These are phyloP conservation scores for Vaccinium vitisidaea DNA, from an alignment of 148 eudicot species.

Conservation along the genomic window DNA sequence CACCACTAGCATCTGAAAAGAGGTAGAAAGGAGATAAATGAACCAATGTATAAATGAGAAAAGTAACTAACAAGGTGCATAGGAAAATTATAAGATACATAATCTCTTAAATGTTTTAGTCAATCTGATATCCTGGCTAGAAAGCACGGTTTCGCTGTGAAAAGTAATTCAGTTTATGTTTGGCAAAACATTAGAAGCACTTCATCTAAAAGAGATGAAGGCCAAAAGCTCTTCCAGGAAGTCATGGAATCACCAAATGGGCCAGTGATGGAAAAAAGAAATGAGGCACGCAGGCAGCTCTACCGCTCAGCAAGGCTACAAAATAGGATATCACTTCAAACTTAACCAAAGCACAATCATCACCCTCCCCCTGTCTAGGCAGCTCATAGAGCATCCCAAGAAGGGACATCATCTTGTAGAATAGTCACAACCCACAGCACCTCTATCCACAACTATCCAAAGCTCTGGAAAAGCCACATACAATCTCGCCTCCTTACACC, in stretches of 20 bases:
- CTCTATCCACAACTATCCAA: neutral
- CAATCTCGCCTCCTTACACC: neutral
- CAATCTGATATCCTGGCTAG: neutral
- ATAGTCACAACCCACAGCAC: neutral
- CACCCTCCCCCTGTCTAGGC: neutral
- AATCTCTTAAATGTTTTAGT: no score
- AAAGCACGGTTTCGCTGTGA: neutral
- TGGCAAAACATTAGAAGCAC: neutral
- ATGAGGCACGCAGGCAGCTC: neutral
- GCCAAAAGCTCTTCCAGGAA: conserved; percentile 9
- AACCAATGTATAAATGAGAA: neutral
- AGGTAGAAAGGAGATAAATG: neutral
- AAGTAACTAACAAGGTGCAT: neutral
- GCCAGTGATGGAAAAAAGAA: neutral
- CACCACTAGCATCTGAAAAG: conserved; percentile 53
- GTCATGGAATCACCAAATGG: neutral
- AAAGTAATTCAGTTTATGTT: neutral
- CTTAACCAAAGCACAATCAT: conserved; percentile 3
- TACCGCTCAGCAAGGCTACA: neutral
- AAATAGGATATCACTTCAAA: neutral
- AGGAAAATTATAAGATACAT: neutral
- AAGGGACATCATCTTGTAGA: neutral
- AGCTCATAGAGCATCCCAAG: neutral
- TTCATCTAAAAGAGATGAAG: neutral
- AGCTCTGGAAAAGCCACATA: neutral